phyloP scores from a whole-genome alignment of 1,284 basidiomycete species.

The Cryptococcus sp. region DNA sequence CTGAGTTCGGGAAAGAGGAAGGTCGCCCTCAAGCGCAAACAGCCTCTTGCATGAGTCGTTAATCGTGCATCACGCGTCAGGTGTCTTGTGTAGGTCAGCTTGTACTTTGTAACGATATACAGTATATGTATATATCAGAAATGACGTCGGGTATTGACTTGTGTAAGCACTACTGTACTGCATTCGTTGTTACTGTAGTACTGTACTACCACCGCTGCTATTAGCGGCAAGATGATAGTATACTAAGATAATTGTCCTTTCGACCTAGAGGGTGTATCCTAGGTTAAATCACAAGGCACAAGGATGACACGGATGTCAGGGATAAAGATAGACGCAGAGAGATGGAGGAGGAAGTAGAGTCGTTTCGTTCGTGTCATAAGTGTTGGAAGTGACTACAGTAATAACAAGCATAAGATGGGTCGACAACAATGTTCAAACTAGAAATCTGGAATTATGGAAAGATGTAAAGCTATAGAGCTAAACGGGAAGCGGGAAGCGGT shows the following conservation, averaged over 20 bases:
- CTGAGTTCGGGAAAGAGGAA: constrained; percentile 9
- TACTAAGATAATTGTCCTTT: neutral
- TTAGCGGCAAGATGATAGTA: neutral
- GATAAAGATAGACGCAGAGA: too few relatives aligned
- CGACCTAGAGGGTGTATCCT: neutral
- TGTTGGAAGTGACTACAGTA: too few relatives aligned
- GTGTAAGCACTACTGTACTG: neutral
- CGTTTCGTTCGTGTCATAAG: too few relatives aligned
- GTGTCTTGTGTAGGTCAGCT: neutral
- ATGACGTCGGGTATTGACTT: too few relatives aligned
- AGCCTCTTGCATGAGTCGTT: neutral
- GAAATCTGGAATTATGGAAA: too few relatives aligned
- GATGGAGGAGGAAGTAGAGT: too few relatives aligned
- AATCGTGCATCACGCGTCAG: neutral
- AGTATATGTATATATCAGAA: too few relatives aligned
- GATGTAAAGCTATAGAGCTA: too few relatives aligned
- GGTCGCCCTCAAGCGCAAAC: constrained; percentile 2
- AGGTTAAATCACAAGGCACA: neutral
- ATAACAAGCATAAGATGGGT: too few relatives aligned
- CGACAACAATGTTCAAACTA: too few relatives aligned
- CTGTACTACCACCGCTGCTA: neutral
- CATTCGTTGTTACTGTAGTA: neutral
- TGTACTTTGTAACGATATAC: too few relatives aligned
- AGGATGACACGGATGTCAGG: neutral
- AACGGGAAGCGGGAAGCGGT: too few relatives aligned